phyloP scores from a whole-genome alignment of 176 grass and related monocot genomes.

The Avena insularis region DNA sequence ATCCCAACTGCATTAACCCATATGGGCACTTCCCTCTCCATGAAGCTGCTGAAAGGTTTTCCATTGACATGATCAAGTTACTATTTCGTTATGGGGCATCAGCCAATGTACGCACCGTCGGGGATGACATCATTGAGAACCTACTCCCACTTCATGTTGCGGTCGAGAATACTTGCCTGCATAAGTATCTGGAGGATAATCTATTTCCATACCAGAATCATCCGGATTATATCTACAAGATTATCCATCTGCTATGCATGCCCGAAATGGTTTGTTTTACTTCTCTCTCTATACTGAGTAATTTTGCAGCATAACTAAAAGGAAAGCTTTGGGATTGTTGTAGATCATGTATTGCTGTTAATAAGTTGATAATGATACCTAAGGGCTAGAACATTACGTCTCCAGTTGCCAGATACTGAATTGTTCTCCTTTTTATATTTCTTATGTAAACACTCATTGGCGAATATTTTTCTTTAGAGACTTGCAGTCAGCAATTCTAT shows the following conservation, averaged over 20 bases:
- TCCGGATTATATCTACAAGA: neutral
- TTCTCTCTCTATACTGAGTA: neutral
- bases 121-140: slow-evolving; percentile 10
- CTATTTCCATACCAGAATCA: slow-evolving; percentile 6
- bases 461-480: neutral
- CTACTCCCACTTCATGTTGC: slow-evolving; percentile 10
- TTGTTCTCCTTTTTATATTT: neutral
- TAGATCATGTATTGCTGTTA: no score
- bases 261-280: slow-evolving; percentile 39
- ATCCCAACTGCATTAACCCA: slow-evolving; percentile 17
- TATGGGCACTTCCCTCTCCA: neutral
- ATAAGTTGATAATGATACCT: neutral
- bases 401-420: neutral
- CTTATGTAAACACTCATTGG: no score
- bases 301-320: slow-evolving; percentile 1
- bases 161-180: slow-evolving; percentile 11
- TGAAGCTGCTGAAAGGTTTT: neutral
- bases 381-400: neutral
- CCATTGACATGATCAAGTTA: slow-evolving; percentile 7
- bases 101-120: slow-evolving; percentile 2
- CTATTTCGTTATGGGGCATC: neutral
- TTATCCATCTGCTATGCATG: slow-evolving; percentile 34
- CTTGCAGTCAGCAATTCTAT: neutral
- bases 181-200: slow-evolving; percentile 21
- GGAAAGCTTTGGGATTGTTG: neutral